Conservation (phyloP, 805 yeast species). For the Ogataea methanolica region DNA sequence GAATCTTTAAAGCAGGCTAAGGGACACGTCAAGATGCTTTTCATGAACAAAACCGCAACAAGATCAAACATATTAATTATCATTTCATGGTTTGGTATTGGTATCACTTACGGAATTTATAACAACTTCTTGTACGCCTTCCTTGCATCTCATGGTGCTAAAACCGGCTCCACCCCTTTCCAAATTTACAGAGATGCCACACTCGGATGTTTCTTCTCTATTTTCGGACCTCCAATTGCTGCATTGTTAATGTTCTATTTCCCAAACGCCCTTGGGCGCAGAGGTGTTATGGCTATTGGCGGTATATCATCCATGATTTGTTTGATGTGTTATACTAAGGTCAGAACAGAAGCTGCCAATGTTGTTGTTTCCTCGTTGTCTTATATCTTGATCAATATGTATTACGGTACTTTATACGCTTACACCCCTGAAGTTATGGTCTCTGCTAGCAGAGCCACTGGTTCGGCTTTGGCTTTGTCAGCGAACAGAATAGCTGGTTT, state of each 20-base stretch:
- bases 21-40: conserved; percentile 38
- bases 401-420: conserved; percentile 53
- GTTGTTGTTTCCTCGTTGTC: conserved; percentile 40
- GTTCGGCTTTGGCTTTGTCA: conserved; percentile 48
- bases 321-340: conserved; percentile 53
- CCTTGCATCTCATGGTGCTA: conserved; percentile 41
- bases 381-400: conserved; percentile 37
- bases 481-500: conserved; percentile 44
- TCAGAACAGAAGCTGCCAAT: conserved; percentile 45
- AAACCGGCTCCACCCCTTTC: conserved; percentile 31
- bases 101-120: conserved; percentile 46
- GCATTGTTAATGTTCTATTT: conserved; percentile 25
- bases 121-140: conserved; percentile 45
- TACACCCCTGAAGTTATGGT: conserved; percentile 59
- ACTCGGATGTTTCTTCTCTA: conserved; percentile 36
- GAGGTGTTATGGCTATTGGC: conserved; percentile 46
- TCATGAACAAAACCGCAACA: conserved; percentile 37
- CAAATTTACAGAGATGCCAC: conserved; percentile 40
- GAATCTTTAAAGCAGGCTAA: conserved; percentile 3
- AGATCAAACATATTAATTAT: conserved; percentile 34
- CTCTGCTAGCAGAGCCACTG: conserved; percentile 45
- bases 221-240: conserved; percentile 45
- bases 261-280: conserved; percentile 36
- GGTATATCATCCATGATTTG: conserved; percentile 47
- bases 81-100: conserved; percentile 48